These are phyloP conservation scores for Amniculicola lignicola DNA, from an alignment of 495 filamentous ascomycete genomes.

Conservation along the genomic window DNA sequence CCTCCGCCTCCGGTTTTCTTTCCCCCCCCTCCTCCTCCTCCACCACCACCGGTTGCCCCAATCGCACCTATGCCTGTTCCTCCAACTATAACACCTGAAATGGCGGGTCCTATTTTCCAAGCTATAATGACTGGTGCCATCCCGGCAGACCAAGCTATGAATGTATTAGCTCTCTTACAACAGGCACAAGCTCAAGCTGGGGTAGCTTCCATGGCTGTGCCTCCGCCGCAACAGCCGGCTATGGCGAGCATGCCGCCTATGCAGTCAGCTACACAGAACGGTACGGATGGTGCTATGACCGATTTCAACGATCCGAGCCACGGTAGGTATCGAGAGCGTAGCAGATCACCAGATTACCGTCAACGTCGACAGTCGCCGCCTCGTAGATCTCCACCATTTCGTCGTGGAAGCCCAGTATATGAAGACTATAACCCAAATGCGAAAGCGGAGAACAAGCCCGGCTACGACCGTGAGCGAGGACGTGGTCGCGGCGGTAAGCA, in stretches of 20 bases:
- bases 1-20: slow-evolving; percentile 19
- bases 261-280: slow-evolving; percentile 15
- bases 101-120: slow-evolving; percentile 18
- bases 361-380: slow-evolving; percentile 29
- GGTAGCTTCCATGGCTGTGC: slow-evolving; percentile 1
- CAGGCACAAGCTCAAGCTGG: slow-evolving; percentile 1
- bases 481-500: slow-evolving; percentile 30
- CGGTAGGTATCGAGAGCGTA: slow-evolving; percentile 34
- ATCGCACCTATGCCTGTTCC: neutral
- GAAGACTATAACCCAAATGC: slow-evolving; percentile 47
- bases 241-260: neutral
- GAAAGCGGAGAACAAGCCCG: slow-evolving; percentile 18
- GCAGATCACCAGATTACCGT: slow-evolving; percentile 40
- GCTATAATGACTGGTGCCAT: slow-evolving; percentile 13
- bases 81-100: slow-evolving; percentile 1
- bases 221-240: slow-evolving; percentile 5
- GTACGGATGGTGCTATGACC: slow-evolving; percentile 4
- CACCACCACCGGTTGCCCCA: slow-evolving; percentile 3
- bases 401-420: slow-evolving; percentile 64
- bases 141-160: slow-evolving; percentile 28
- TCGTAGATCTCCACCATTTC: slow-evolving; percentile 37
- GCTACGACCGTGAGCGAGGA: slow-evolving; percentile 28
- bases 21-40: slow-evolving; percentile 4
- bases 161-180: slow-evolving; percentile 16
- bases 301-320: slow-evolving; percentile 27